Evolutionary conservation across 768 basidiomycete genomes (phyloP), one percentile per base, ranked within the genome.

Genomic region (Suillus clintonianus): DNA sequence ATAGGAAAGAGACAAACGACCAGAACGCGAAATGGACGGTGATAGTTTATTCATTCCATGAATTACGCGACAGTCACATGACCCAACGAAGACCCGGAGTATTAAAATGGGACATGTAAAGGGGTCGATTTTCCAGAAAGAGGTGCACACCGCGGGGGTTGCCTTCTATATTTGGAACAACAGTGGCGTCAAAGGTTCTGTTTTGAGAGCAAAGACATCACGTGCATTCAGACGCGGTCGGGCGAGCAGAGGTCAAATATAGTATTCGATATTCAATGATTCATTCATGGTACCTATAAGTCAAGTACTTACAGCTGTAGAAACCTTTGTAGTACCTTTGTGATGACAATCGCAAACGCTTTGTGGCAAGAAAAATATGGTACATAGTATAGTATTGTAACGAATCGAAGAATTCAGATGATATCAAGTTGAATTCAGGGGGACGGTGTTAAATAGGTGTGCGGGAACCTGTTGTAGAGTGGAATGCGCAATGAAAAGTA

Each of bases 31-130:
- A 48, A 32, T 36, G 47, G 54, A 48, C 45, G 39, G 32, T 19
- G 24, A 56, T 27, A 34, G 32, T 53, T 53, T 34, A 53, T n/a
- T 37, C 11, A 10, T 37, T 53, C 14, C 2, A 17, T 17, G 22
- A 24, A 10, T 11, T 56, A 56, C 55, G 55, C 42, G 48, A 60
- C 59, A 15, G 36, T 60, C 42, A 60, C 59, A 30, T 56, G 59
- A 50, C 30, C 19, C 19, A 14, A 13, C 11, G 51, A 53, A 53
- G 11, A 37, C 37, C 10, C 37, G 27, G 2, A 27, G 27, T 27
- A 27, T 27, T 27, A 27, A 27, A 27, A 27, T 27, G 27, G 27
- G 27, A 2, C 27, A 27, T 27, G 27, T 2, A 27, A 27, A 27
- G 27, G 27, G 27, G 27, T 27, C 27, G 27, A 27, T 4, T 27